Evolutionary conservation across 2,329 filamentous ascomycete genomes (phyloP), one percentile per base, ranked within the genome.

Genomic region (Diplodia mutila): DNA sequence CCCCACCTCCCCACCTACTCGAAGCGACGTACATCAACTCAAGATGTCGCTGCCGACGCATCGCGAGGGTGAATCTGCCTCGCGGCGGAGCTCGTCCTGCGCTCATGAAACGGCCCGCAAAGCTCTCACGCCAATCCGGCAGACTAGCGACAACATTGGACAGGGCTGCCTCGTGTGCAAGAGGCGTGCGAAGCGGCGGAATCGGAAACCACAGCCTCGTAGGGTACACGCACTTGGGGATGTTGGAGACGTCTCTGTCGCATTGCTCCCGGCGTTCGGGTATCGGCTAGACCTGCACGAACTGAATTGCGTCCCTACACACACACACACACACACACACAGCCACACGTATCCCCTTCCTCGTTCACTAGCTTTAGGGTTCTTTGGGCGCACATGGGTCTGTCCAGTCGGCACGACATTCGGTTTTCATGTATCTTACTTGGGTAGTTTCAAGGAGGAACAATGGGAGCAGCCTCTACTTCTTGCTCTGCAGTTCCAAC

Each of bases 391-490:
- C 29, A 32, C 61, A 25, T 53, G 34, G 61, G 61, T 65, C 61
- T 37, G n/a, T 63, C 27, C n/a, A 39, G 51, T 42, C 49, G 61
- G 61, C 46, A 54, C 61, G 61, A 65, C 49, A 18, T 65, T 53
- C 48, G 34, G 49, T 65, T 51, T 63, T 63, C 59, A 53, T 65
- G 51, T 54, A 65, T 65, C 61, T 65, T 65, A 65, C 61, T 65
- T 54, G 48, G 49, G 49, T 65, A 65, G 61, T 65, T 65, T 65
- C 49, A 54, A 25, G 59, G 61, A 65, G 49, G 61, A 54, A 49
- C 23, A 53, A 53, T 65, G 51, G 34, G 49, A 65, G 49, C 23
- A 53, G 32, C 51, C 42, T 65, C 46, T 34, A 37, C 51, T 34
- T 65, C 51, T 54, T 64, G 29, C 49, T 54, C 51, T 53, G 27